phyloP scores from a whole-genome alignment of 2,329 filamentous ascomycete genomes.

The Tricladium varicosporioides region DNA sequence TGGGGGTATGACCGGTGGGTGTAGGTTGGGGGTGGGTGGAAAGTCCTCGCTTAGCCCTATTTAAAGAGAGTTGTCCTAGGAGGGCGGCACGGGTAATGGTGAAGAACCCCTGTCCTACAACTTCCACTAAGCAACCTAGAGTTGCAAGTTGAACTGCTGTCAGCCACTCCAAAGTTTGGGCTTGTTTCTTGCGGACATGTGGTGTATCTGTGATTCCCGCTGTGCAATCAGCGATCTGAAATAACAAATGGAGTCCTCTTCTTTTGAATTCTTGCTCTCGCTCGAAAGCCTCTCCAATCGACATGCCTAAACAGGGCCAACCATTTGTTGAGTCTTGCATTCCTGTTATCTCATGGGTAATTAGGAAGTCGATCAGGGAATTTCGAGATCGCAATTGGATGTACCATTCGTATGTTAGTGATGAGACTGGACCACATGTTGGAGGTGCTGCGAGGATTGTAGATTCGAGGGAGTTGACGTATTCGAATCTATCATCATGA shows the following conservation, averaged over 20 bases:
- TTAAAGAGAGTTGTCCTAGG: not conserved
- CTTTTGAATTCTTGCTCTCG: conserved; percentile 17
- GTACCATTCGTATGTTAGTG: conserved; percentile 25
- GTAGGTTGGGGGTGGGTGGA: too few species aligned
- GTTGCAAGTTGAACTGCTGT: conserved; percentile 17
- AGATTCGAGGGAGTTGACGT: conserved; percentile 13
- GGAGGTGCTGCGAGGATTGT: conserved; percentile 9
- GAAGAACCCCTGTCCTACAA: conserved; percentile 28
- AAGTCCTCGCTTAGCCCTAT: not conserved
- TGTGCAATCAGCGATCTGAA: conserved; percentile 22
- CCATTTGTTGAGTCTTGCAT: conserved; percentile 18
- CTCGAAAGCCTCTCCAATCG: conserved; percentile 12
- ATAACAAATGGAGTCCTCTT: conserved; percentile 20
- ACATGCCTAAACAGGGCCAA: conserved; percentile 23
- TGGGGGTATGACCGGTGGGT: not conserved
- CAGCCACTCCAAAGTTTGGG: conserved; percentile 21
- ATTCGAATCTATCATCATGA: conserved; percentile 6
- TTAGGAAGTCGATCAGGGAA: conserved; percentile 19
- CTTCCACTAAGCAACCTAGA: conserved; percentile 25
- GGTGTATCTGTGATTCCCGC: conserved; percentile 12
- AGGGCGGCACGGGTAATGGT: conserved; percentile 12
- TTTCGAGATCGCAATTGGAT: conserved; percentile 20
- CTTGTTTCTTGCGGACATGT: conserved; percentile 18
- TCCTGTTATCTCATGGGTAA: conserved; percentile 21
- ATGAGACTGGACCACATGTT: conserved; percentile 1